phyloP scores from a whole-genome alignment of 2,329 filamentous ascomycete genomes.

The Fusarium burgessii region DNA sequence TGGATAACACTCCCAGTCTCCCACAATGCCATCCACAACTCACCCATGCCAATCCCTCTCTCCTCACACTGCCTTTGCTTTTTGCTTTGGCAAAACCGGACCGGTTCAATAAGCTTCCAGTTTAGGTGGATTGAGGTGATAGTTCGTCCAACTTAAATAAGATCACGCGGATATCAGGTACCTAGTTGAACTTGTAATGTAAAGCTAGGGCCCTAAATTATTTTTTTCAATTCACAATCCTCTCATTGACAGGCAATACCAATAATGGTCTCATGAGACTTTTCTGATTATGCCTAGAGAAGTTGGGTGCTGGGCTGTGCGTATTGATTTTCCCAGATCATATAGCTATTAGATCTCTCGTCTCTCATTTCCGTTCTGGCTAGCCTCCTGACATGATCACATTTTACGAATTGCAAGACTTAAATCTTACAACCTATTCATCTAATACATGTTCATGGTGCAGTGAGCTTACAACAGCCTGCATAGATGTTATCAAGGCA shows the following conservation, averaged over 20 bases:
- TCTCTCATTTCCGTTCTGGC: not conserved
- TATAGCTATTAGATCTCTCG: not conserved
- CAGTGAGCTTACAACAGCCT: not conserved
- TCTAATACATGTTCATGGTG: not conserved
- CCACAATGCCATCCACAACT: slow-evolving; percentile 20
- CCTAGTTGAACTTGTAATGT: too few relatives aligned
- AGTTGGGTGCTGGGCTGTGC: too few relatives aligned
- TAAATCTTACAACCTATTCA: not conserved
- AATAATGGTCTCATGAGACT: too few relatives aligned
- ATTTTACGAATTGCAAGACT: not conserved
- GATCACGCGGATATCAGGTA: too few relatives aligned
- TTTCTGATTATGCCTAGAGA: too few relatives aligned
- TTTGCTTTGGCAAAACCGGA: not conserved
- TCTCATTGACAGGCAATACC: too few relatives aligned
- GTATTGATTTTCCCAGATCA: too few relatives aligned
- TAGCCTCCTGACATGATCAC: not conserved
- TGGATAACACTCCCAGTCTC: slow-evolving; percentile 12
- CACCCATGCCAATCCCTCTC: not conserved
- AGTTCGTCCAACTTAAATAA: too few relatives aligned
- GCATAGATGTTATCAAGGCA: not conserved
- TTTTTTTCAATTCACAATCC: too few relatives aligned
- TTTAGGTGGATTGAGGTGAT: not conserved
- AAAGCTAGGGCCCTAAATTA: too few relatives aligned
- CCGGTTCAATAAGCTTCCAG: not conserved
- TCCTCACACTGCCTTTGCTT: not conserved